Base-by-base conservation (phyloP, 192 early-diverging fungal genomes). In the Coemansia sp. region DNA sequence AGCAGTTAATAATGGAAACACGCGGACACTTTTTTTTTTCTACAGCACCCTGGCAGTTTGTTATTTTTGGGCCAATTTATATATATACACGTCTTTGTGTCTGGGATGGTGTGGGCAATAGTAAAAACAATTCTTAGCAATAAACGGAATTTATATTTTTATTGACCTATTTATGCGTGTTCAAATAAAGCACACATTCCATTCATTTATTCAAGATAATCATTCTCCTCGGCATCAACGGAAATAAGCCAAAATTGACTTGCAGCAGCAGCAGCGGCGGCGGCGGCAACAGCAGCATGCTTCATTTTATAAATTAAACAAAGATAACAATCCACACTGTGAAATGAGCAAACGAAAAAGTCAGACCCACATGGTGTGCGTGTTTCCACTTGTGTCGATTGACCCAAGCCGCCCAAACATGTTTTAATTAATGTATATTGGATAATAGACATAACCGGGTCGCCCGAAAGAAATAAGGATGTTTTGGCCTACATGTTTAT, bases 401-500 rank as follows among this genome's bases (percentile, higher is more conserved):
- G 49, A 52, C 49, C 20, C 49, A 52, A 52, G 23, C 22, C 49
- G 22, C 23, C 15, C 46, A 7, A 52, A 52, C 49, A 52, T 52
- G 49, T 25, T 52, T 52, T 52, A 52, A 52, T 52, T 52, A 52
- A 52, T 25, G 49, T 52, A 25, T 52, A 52, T 52, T 52, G 49
- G 49, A 52, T 52, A 52, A 52, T 52, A 52, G 15, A 14, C 49
- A 25, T 20, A 48, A 48, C 15, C 45, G n/a, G 14, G 45, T 19
- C 8, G 45, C 45, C 45, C 17, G n/a, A 48, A 48, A 17, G 45
- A 48, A 48, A 48, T 48, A 48, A 20, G 17, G 29, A 29, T 29
- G 29, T 29, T 29, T 29, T 7, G 19, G 17, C n/a, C 19, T 48
- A 20, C 45, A 19, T 19, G 17, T 19, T 25, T 52, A 25, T 52